phyloP scores from a whole-genome alignment of 2,329 filamentous ascomycete species.

The Bisporella sp. region DNA sequence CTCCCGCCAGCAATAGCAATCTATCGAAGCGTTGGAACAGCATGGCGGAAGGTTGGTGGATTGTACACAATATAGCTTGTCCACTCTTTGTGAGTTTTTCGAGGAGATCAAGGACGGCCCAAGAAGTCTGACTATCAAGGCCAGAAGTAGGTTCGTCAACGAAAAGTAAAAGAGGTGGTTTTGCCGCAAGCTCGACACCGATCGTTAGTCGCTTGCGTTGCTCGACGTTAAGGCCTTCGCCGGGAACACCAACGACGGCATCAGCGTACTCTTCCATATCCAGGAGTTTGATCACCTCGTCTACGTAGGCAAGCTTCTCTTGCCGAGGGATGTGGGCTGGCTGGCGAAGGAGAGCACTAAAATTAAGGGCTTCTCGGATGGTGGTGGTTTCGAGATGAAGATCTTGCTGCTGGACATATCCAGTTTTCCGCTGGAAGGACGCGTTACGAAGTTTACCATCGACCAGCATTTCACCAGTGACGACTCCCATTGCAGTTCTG shows the following conservation, averaged over 20 bases:
- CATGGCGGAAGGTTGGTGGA: slow-evolving; percentile 90
- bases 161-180: slow-evolving; percentile 80
- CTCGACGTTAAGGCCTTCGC: slow-evolving; percentile 64
- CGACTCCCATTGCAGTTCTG: slow-evolving; percentile 82
- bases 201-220: slow-evolving; percentile 76
- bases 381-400: slow-evolving; percentile 76
- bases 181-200: slow-evolving; percentile 86
- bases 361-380: slow-evolving; percentile 78
- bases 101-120: slow-evolving; percentile 82
- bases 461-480: slow-evolving; percentile 73
- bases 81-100: slow-evolving; percentile 82
- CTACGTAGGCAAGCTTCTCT: slow-evolving; percentile 80
- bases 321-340: slow-evolving; percentile 61
- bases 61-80: slow-evolving; percentile 88
- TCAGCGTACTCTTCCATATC: slow-evolving; percentile 87
- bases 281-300: slow-evolving; percentile 63
- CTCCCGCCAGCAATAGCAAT: slow-evolving; percentile 68
- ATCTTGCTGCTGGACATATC: slow-evolving; percentile 88
- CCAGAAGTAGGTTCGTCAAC: slow-evolving; percentile 94
- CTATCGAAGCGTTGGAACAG: slow-evolving; percentile 86
- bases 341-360: slow-evolving; percentile 78
- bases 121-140: slow-evolving; percentile 86
- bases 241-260: slow-evolving; percentile 83
- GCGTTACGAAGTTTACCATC: slow-evolving; percentile 59
- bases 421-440: slow-evolving; percentile 85